A percentile compares a stretch with the other conserved stretches of the same genome.
Conservation (phyloP, 2,329 filamentous ascomycete genomes). For the Helminthosporium solani region DNA sequence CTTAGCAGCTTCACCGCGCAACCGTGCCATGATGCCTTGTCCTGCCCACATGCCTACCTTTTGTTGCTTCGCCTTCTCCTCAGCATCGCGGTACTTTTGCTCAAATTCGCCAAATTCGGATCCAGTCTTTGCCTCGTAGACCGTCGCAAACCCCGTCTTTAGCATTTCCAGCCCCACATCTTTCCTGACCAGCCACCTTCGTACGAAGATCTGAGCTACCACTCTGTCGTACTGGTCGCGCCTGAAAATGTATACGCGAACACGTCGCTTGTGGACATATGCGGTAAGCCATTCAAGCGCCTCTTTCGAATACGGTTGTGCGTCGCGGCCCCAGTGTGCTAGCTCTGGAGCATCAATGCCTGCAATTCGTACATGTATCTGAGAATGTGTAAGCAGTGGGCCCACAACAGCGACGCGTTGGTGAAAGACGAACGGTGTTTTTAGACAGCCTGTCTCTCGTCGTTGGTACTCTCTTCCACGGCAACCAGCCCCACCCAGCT, state of each 20-base stretch:
- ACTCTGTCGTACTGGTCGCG: constrained; percentile 91
- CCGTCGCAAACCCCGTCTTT: constrained; percentile 77
- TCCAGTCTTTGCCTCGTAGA: constrained; percentile 90
- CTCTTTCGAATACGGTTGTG: constrained; percentile 80
- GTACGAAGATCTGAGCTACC: constrained; percentile 79
- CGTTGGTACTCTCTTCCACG: constrained; percentile 67
- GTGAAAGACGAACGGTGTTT: constrained; percentile 65
- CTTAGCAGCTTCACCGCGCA: constrained; percentile 53
- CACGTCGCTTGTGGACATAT: constrained; percentile 69
- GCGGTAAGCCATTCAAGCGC: constrained; percentile 76
- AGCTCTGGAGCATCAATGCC: constrained; percentile 92
- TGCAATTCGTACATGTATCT: constrained; percentile 87
- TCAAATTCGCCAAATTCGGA: constrained; percentile 76
- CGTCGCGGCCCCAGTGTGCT: constrained; percentile 85
- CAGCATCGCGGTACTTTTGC: constrained; percentile 64
- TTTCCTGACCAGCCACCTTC: constrained; percentile 64
- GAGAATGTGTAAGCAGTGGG: constrained; percentile 6
- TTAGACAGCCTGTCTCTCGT: constrained; percentile 69
- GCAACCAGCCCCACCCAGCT: constrained; percentile 90
- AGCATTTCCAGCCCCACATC: constrained; percentile 93
- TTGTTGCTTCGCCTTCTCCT: constrained; percentile 52
- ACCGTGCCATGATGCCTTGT: constrained; percentile 40
- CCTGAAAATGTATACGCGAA: constrained; percentile 80
- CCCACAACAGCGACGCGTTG: constrained; percentile 7
- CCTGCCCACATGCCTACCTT: constrained; percentile 66